Conservation (phyloP, 2,329 filamentous ascomycete genomes). For the Ophiocordyceps unilateralis region DNA sequence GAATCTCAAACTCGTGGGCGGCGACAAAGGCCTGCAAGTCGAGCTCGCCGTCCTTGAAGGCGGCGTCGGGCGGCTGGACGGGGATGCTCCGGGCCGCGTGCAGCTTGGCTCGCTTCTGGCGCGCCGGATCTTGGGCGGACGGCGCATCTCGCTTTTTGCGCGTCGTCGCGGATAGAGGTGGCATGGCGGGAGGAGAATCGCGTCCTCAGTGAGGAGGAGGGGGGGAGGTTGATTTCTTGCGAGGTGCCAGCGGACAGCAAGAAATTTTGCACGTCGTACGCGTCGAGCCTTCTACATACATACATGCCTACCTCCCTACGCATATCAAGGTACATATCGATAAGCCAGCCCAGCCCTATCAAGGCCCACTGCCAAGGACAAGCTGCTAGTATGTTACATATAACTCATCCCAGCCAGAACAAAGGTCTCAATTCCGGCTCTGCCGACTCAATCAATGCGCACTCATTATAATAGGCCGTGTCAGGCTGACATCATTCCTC, state of each 20-base stretch:
- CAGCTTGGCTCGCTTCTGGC: constrained; percentile 28
- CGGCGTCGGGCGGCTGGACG: constrained; percentile 30
- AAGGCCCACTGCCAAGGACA: no score
- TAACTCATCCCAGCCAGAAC: no score
- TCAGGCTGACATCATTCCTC: background rate
- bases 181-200: background rate
- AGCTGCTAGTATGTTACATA: no score
- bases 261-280: background rate
- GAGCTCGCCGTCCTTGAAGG: constrained; percentile 56
- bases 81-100: constrained; percentile 31
- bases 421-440: no score
- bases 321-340: background rate
- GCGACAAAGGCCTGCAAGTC: constrained; percentile 72
- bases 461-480: no score
- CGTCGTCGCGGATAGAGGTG: background rate
- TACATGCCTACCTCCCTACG: no score
- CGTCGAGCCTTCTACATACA: no score
- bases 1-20: constrained; percentile 78
- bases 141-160: constrained; percentile 1
- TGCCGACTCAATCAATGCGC: no score
- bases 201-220: no score
- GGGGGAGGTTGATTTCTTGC: background rate
- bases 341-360: background rate
- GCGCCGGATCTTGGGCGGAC: constrained; percentile 8
- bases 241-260: background rate